Evolutionary conservation across 2,329 filamentous ascomycete species (phyloP).

Genomic region (Chalara sp.): DNA sequence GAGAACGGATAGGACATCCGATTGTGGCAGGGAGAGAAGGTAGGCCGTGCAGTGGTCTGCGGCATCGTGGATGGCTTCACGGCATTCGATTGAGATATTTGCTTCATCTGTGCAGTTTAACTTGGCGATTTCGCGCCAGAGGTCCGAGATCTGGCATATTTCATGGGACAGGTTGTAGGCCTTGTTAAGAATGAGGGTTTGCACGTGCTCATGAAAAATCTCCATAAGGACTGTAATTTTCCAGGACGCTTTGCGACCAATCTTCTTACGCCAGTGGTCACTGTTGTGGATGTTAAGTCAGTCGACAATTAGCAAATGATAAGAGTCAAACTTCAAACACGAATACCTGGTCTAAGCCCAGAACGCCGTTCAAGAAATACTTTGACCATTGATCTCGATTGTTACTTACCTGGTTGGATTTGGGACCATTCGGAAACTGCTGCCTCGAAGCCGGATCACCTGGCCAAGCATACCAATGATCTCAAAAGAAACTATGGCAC

Average conservation of each 20-base stretch:
- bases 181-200: constrained; percentile 3
- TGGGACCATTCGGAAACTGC: constrained; percentile 45
- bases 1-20: constrained; percentile 17
- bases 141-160: constrained; percentile 9
- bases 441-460: constrained; percentile 42
- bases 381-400: too few species aligned
- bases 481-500: constrained; percentile 45
- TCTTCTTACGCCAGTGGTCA: constrained; percentile 42
- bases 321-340: too few species aligned
- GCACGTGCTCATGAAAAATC: constrained; percentile 21
- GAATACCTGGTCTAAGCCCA: too few species aligned
- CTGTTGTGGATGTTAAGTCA: constrained; percentile 9
- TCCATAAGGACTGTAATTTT: constrained; percentile 21
- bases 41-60: constrained; percentile 18
- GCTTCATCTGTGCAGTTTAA: constrained; percentile 15
- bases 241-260: constrained; percentile 21
- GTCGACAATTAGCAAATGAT: too few species aligned
- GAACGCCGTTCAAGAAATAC: too few species aligned
- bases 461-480: constrained; percentile 50
- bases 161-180: background rate
- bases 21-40: constrained; percentile 14
- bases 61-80: constrained; percentile 23
- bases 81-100: constrained; percentile 13
- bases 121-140: constrained; percentile 15
- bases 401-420: constrained; percentile 39